Conservation (phyloP, 331 rosid genomes). For the Pyracantha coccinea region DNA sequence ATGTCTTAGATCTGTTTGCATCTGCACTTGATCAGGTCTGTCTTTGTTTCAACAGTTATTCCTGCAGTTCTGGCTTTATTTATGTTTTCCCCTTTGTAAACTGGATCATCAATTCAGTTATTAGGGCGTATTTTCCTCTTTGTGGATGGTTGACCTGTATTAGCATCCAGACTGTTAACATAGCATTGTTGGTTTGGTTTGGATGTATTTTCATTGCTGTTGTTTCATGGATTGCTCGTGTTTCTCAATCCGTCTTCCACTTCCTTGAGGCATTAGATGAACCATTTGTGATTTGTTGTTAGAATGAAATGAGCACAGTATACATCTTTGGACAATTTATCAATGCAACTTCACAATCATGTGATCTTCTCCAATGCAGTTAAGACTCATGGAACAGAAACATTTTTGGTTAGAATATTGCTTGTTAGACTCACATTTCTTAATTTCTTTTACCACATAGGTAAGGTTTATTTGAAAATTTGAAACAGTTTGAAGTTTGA, state of each 20-base stretch:
- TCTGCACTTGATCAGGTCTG: conserved; percentile 98
- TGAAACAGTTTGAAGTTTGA: background rate
- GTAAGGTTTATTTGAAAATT: background rate
- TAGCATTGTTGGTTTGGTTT: background rate
- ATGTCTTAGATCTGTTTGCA: conserved; percentile 89
- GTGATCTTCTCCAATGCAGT: background rate
- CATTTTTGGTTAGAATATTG: background rate
- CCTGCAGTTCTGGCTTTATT: background rate
- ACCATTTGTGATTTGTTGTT: background rate
- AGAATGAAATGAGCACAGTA: background rate
- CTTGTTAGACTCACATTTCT: background rate
- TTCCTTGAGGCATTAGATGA: background rate
- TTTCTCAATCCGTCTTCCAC: background rate
- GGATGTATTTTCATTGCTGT: background rate
- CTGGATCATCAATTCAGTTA: background rate
- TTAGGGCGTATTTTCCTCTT: background rate
- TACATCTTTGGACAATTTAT: background rate
- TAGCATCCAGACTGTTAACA: background rate
- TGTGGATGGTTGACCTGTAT: background rate
- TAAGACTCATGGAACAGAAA: background rate
- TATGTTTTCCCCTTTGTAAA: background rate
- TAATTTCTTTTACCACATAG: background rate
- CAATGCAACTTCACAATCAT: background rate
- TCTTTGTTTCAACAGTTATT: conserved; percentile 11
- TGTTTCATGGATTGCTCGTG: background rate